phyloP scores from a whole-genome alignment of 805 yeast genomes.

The Pichia exigua region DNA sequence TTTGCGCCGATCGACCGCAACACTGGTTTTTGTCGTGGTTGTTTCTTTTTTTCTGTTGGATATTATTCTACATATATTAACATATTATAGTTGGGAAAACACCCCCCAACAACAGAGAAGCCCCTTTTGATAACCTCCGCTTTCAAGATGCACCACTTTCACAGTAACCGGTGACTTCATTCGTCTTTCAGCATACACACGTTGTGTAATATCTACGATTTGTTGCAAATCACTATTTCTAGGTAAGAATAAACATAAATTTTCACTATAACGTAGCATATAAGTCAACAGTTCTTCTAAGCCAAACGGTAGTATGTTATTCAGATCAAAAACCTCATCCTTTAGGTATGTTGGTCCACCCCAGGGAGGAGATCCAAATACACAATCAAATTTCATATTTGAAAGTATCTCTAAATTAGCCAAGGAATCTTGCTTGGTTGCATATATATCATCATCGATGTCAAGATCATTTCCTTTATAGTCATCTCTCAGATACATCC shows the following conservation, averaged over 20 bases:
- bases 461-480: neutral
- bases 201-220: neutral
- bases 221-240: neutral
- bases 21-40: neutral
- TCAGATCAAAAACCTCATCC: constrained; percentile 36
- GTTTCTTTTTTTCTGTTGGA: neutral
- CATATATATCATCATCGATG: constrained; percentile 1
- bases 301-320: constrained; percentile 37
- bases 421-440: constrained; percentile 2
- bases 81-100: neutral
- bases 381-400: constrained; percentile 35
- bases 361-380: constrained; percentile 80
- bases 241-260: constrained; percentile 57
- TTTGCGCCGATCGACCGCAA: neutral
- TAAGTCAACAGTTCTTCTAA: constrained; percentile 36
- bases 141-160: neutral
- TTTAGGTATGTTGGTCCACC: constrained; percentile 62
- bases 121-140: neutral
- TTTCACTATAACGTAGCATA: constrained; percentile 33
- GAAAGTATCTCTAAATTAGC: neutral
- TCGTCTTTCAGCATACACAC: neutral
- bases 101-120: constrained; percentile 1
- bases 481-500: constrained; percentile 2
- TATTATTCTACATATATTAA: too few relatives aligned
- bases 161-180: neutral